Conservation (phyloP, 306 rosid genomes). For the Trifolium subterraneum region DNA sequence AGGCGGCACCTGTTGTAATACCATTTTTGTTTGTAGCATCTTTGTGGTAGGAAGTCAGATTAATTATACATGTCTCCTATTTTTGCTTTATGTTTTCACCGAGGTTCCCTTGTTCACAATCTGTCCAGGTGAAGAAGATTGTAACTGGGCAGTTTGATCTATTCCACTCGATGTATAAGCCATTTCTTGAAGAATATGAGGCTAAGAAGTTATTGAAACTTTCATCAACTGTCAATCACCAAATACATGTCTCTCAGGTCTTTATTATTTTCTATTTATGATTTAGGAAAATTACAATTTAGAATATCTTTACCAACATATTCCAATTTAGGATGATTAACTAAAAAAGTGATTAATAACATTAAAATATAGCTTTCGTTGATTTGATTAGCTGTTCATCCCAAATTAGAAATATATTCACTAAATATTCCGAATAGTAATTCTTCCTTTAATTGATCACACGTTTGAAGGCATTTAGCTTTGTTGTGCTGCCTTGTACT, state of each 20-base stretch:
- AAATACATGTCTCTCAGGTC: slow-evolving; percentile 74
- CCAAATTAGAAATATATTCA: slow-evolving; percentile 3
- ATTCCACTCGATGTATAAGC: slow-evolving; percentile 76
- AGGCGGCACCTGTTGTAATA: slow-evolving; percentile 18
- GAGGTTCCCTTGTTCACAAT: slow-evolving; percentile 41
- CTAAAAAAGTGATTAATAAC: neutral
- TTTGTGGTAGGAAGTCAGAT: slow-evolving; percentile 28
- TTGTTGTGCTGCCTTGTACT: slow-evolving; percentile 1
- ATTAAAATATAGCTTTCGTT: neutral
- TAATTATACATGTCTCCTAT: slow-evolving; percentile 14
- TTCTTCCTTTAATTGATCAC: neutral
- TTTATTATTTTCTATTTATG: slow-evolving; percentile 17
- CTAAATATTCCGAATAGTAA: neutral
- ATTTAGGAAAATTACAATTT: slow-evolving; percentile 13
- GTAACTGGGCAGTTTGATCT: slow-evolving; percentile 75
- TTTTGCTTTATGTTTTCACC: slow-evolving; percentile 18
- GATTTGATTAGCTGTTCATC: slow-evolving; percentile 5
- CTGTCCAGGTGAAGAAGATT: slow-evolving; percentile 79
- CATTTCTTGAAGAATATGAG: slow-evolving; percentile 76
- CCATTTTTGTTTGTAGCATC: slow-evolving; percentile 26
- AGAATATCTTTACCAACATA: slow-evolving; percentile 16
- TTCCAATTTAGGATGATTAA: slow-evolving; percentile 4
- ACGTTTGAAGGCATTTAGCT: slow-evolving; percentile 20
- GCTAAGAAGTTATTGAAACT: slow-evolving; percentile 66
- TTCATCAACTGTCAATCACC: slow-evolving; percentile 49